These are phyloP conservation scores for Gastrolobium villosum DNA, from an alignment of 306 rosid species.

Conservation along the genomic window DNA sequence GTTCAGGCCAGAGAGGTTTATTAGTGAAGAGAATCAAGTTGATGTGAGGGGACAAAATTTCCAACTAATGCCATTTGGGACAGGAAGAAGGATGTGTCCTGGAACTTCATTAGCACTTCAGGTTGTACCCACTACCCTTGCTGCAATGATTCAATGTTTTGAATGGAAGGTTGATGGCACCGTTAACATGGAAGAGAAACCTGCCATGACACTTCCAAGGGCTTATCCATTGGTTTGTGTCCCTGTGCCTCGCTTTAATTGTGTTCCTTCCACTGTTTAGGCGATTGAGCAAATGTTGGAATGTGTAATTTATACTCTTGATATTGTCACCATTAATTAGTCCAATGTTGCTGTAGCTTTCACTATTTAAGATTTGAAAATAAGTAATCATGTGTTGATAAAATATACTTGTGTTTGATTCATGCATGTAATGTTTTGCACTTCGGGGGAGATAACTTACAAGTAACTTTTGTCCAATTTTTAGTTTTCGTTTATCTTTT, in stretches of 20 bases:
- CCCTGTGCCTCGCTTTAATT: conserved; percentile 19
- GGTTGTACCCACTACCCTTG: conserved; percentile 34
- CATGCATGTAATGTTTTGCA: too few species aligned
- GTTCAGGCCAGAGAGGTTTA: conserved; percentile 74
- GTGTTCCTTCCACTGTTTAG: background rate
- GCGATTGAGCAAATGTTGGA: background rate
- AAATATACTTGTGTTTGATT: too few species aligned
- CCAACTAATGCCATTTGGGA: conserved; percentile 71
- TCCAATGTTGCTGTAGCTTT: too few species aligned
- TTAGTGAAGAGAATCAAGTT: conserved; percentile 35
- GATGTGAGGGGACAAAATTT: conserved; percentile 70
- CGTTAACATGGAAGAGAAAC: conserved; percentile 47
- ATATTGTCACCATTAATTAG: too few species aligned
- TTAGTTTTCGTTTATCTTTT: too few species aligned
- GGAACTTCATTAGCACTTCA: conserved; percentile 48
- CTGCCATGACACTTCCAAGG: conserved; percentile 43
- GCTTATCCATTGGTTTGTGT: conserved; percentile 45
- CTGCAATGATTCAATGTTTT: conserved; percentile 46
- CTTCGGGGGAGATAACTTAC: too few species aligned
- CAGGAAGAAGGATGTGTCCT: conserved; percentile 45
- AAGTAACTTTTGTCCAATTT: too few species aligned
- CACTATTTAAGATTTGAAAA: too few species aligned
- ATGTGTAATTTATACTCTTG: background rate
- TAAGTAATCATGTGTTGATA: too few species aligned
- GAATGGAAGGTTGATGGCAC: conserved; percentile 36